Conservation (phyloP, 2,329 filamentous ascomycete genomes). For the Monosporascus sp. region DNA sequence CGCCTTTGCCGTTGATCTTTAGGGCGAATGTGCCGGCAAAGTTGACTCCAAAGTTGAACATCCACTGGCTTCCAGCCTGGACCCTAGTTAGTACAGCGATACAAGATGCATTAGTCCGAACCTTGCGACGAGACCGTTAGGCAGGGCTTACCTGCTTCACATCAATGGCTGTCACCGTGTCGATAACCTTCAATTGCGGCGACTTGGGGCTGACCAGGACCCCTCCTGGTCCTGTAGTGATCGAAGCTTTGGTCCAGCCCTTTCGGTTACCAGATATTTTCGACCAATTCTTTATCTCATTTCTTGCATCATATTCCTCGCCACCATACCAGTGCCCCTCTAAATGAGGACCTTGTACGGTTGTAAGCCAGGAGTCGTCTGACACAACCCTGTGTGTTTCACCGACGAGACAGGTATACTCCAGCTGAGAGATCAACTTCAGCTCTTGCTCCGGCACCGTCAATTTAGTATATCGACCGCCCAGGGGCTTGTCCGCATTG, state of each 20-base stretch:
- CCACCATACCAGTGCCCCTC: conserved; percentile 9
- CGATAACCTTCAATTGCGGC: conserved; percentile 5
- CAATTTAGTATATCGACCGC: conserved; percentile 8
- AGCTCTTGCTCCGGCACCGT: background rate
- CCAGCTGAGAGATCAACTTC: conserved; percentile 9
- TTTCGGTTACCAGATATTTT: background rate
- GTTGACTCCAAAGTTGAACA: conserved; percentile 8
- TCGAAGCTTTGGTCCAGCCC: conserved; percentile 2
- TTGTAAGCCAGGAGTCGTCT: conserved; percentile 4
- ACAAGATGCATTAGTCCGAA: too few relatives aligned
- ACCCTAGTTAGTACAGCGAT: too few relatives aligned
- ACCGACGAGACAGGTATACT: conserved; percentile 5
- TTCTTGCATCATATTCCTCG: conserved; percentile 8
- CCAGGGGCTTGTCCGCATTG: conserved; percentile 4
- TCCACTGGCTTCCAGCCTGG: conserved; percentile 2
- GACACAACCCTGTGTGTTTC: background rate
- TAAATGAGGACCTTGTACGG: conserved; percentile 4
- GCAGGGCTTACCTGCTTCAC: background rate
- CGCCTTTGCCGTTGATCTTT: conserved; percentile 3
- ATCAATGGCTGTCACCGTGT: background rate
- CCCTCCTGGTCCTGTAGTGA: conserved; percentile 1
- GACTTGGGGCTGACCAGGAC: conserved; percentile 3
- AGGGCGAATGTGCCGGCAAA: conserved; percentile 4
- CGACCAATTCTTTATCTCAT: conserved; percentile 3
- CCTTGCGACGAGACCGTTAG: too few relatives aligned